Percentiles rank a stretch among this genome's conserved stretches.
phyloP scores from a whole-genome alignment of 2,329 filamentous ascomycete genomes.

The Trichophyton simii region DNA sequence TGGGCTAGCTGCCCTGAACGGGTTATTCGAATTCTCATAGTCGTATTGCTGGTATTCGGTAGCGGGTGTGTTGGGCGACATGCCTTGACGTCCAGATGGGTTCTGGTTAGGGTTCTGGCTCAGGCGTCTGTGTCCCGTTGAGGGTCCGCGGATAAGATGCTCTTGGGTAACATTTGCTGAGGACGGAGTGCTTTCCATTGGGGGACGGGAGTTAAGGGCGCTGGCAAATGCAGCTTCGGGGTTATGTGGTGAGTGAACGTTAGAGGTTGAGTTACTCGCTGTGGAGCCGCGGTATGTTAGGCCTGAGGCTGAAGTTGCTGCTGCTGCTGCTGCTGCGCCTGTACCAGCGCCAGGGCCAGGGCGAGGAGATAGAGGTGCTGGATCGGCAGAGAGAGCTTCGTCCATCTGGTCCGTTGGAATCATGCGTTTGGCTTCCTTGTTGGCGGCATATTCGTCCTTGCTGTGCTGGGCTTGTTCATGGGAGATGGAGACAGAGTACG shows the following conservation, averaged over 20 bases:
- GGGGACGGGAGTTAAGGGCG: constrained; percentile 24
- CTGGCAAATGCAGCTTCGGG: constrained; percentile 25
- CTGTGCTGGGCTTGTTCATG: constrained; percentile 54
- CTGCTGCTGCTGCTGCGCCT: constrained; percentile 21
- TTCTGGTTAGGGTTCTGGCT: neutral
- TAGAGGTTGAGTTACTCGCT: neutral
- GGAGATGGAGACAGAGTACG: constrained; percentile 65
- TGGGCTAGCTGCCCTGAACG: neutral
- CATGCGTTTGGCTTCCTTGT: constrained; percentile 54
- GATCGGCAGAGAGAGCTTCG: constrained; percentile 4
- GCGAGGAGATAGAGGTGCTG: constrained; percentile 9
- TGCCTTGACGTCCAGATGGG: neutral
- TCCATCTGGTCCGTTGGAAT: constrained; percentile 37
- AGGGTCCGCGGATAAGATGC: constrained; percentile 27
- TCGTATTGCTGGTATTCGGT: constrained; percentile 10
- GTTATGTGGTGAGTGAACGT: constrained; percentile 12
- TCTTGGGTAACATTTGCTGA: constrained; percentile 19
- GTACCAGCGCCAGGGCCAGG: constrained; percentile 22
- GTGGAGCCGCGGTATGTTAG: neutral
- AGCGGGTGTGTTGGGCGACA: constrained; percentile 10
- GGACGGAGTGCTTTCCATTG: constrained; percentile 20
- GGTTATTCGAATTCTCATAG: neutral
- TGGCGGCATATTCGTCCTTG: constrained; percentile 46
- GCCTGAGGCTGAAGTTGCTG: constrained; percentile 6
- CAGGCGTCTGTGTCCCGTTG: constrained; percentile 25